Conservation (phyloP, 495 filamentous ascomycete genomes). For the Massariosphaeria phaeospora region DNA sequence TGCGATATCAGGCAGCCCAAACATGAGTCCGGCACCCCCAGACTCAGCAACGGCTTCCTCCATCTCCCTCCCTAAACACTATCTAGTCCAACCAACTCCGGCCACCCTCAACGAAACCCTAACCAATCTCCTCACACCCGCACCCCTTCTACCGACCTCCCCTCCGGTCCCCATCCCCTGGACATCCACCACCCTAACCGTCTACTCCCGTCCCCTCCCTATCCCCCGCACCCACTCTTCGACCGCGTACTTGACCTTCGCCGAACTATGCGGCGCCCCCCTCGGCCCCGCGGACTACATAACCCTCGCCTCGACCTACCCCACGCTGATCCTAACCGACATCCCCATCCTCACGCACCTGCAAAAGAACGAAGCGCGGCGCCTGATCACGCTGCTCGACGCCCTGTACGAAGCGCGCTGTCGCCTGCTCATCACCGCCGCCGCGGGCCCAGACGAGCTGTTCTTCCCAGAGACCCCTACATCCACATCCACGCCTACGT, state of each 20-base stretch:
- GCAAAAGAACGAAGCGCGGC: conserved; percentile 66
- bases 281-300: conserved; percentile 71
- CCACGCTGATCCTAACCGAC: conserved; percentile 59
- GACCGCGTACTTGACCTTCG: conserved; percentile 54
- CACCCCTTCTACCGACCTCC: conserved; percentile 11
- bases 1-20: neutral
- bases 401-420: conserved; percentile 66
- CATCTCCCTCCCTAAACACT: conserved; percentile 25
- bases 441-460: conserved; percentile 56
- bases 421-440: conserved; percentile 56
- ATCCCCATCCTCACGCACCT: conserved; percentile 55
- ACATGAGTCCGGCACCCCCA: neutral
- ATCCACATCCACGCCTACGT: neutral
- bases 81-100: conserved; percentile 17
- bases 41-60: neutral
- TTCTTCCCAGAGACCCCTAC: conserved; percentile 53
- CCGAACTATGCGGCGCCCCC: conserved; percentile 50
- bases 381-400: conserved; percentile 67
- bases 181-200: conserved; percentile 46
- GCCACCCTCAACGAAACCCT: neutral
- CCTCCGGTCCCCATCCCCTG: conserved; percentile 40
- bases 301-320: conserved; percentile 62
- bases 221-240: conserved; percentile 50
- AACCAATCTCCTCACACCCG: neutral
- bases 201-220: conserved; percentile 56